A percentile compares a stretch with the other conserved stretches of the same genome.
Conservation (phyloP, 2,329 filamentous ascomycete species). For the Tolypocladium ovalisporum region DNA sequence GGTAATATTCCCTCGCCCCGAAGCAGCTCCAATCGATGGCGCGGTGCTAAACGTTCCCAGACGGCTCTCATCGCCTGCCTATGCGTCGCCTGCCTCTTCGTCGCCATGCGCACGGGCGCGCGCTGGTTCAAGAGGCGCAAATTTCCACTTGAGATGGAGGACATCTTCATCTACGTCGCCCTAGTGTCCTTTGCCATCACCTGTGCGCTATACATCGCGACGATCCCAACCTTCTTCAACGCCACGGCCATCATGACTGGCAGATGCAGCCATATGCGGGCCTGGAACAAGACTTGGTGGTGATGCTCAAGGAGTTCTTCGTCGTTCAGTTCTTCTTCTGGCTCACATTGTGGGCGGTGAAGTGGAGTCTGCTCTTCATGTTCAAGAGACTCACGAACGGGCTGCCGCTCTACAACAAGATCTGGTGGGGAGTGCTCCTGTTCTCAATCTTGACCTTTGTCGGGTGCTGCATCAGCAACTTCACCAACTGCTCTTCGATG, state of each 20-base stretch:
- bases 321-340: constrained; percentile 12
- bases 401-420: constrained; percentile 6
- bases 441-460: constrained; percentile 10
- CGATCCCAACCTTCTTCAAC: constrained; percentile 8
- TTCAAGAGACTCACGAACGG: constrained; percentile 9
- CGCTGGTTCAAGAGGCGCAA: constrained; percentile 8
- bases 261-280: constrained; percentile 4
- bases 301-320: constrained; percentile 10
- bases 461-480: constrained; percentile 10
- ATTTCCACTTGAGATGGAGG: constrained; percentile 5
- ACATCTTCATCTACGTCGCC: constrained; percentile 9
- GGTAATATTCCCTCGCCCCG: background rate
- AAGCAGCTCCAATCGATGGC: background rate
- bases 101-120: constrained; percentile 6
- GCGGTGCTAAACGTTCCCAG: background rate
- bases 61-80: constrained; percentile 5
- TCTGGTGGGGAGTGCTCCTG: constrained; percentile 8
- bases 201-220: constrained; percentile 7
- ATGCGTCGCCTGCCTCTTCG: constrained; percentile 6
- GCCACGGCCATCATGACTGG: constrained; percentile 2
- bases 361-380: constrained; percentile 11
- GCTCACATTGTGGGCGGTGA: constrained; percentile 10
- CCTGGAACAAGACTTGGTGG: constrained; percentile 1
- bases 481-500: constrained; percentile 10
- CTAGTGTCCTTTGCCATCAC: constrained; percentile 7